phyloP scores from a whole-genome alignment of 352 stramenopile species.

The Phytophthora litchii region DNA sequence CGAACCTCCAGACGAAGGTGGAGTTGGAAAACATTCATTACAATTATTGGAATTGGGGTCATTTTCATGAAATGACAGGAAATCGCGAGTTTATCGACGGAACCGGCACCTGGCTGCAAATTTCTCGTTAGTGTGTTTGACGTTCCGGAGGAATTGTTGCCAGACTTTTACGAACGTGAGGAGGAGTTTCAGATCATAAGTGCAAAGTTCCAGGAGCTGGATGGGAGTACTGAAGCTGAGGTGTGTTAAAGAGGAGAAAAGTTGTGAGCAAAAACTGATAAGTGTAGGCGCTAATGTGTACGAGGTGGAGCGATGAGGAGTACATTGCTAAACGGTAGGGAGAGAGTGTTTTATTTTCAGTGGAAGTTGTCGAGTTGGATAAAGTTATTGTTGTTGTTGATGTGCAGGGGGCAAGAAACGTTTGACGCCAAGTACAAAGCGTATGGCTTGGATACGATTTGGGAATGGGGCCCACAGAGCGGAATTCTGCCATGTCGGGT shows the following conservation, averaged over 20 bases:
- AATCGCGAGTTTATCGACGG: conserved; percentile 88
- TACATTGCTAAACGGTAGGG: conserved; percentile 68
- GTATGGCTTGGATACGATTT: conserved; percentile 91
- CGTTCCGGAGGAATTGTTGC: conserved; percentile 56
- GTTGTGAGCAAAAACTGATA: background rate
- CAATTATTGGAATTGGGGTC: too few relatives aligned
- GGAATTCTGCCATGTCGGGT: conserved; percentile 88
- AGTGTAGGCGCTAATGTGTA: conserved; percentile 82
- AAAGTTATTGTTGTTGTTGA: background rate
- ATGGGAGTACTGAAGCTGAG: conserved; percentile 38
- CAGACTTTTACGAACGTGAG: conserved; percentile 83
- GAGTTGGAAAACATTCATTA: background rate
- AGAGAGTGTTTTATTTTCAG: background rate
- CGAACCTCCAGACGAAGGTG: conserved; percentile 83
- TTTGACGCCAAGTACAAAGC: conserved; percentile 88
- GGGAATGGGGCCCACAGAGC: conserved; percentile 83
- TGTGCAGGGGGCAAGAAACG: conserved; percentile 68
- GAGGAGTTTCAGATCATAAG: conserved; percentile 90
- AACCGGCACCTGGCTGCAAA: conserved; percentile 53
- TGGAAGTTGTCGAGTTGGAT: background rate
- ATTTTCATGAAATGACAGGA: conserved; percentile 59
- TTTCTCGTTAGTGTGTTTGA: conserved; percentile 83
- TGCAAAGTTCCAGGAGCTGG: conserved; percentile 76
- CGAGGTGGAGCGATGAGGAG: conserved; percentile 85
- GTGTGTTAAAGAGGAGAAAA: conserved; percentile 8